These are phyloP conservation scores for Mortierella hygrophila DNA, from an alignment of 192 early-diverging fungal species.

Conservation along the genomic window DNA sequence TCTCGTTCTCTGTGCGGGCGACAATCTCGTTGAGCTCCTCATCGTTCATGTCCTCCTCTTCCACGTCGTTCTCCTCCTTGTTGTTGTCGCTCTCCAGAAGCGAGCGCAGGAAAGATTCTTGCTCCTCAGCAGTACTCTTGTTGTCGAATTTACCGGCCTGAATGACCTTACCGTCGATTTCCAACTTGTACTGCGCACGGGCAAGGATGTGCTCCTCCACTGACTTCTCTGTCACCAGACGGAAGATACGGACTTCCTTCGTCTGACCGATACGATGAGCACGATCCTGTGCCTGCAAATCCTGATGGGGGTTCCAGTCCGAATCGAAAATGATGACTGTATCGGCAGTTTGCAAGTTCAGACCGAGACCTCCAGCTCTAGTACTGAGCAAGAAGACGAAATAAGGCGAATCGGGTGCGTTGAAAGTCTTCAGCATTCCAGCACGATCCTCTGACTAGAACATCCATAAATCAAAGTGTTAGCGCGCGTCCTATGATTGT, in stretches of 20 bases:
- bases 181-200: slow-evolving; percentile 94
- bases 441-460: slow-evolving; percentile 85
- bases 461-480: slow-evolving; percentile 2
- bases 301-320: slow-evolving; percentile 99
- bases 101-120: slow-evolving; percentile 90
- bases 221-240: slow-evolving; percentile 90
- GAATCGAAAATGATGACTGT: slow-evolving; percentile 99
- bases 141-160: slow-evolving; percentile 99
- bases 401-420: slow-evolving; percentile 81
- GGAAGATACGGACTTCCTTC: slow-evolving; percentile 96
- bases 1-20: slow-evolving; percentile 87
- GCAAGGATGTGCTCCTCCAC: slow-evolving; percentile 96
- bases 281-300: slow-evolving; percentile 99
- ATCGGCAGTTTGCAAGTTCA: slow-evolving; percentile 97
- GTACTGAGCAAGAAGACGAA: slow-evolving; percentile 96
- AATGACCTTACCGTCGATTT: slow-evolving; percentile 98
- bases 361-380: slow-evolving; percentile 94
- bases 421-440: slow-evolving; percentile 84
- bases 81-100: slow-evolving; percentile 86
- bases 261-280: slow-evolving; percentile 99
- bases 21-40: slow-evolving; percentile 95
- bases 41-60: slow-evolving; percentile 82
- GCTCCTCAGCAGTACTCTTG: slow-evolving; percentile 93
- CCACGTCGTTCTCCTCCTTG: slow-evolving; percentile 77
- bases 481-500: background rate